Evolutionary conservation across 2,329 filamentous ascomycete genomes (phyloP).

Genomic region (Bretziella fagacearum): DNA sequence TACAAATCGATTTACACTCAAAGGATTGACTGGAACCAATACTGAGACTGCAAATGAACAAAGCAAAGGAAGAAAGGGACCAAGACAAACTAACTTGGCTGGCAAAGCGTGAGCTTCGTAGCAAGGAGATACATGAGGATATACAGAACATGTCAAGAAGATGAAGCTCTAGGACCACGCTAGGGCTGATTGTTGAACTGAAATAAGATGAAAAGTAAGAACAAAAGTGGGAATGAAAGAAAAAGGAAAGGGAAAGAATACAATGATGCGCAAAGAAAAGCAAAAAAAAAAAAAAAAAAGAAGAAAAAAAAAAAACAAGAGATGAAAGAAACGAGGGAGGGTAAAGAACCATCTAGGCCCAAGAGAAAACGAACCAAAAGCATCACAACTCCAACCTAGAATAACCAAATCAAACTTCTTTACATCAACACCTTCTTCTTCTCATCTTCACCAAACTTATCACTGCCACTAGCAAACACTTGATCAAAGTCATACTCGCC

Average conservation of each 20-base stretch:
- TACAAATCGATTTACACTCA: background rate
- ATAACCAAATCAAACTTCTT: background rate
- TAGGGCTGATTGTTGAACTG: no score
- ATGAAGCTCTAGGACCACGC: background rate
- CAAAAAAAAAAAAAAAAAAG: background rate
- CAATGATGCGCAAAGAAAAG: background rate
- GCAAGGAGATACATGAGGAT: background rate
- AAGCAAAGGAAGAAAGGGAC: background rate
- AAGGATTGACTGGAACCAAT: background rate
- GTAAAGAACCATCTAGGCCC: background rate
- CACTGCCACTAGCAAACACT: slow-evolving; percentile 26
- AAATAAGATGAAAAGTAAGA: no score
- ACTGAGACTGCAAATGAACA: background rate
- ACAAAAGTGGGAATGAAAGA: no score
- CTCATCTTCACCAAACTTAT: slow-evolving; percentile 13
- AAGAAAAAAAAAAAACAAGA: background rate
- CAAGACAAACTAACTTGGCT: background rate
- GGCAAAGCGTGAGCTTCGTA: background rate
- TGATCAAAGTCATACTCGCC: slow-evolving; percentile 40
- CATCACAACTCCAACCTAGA: background rate
- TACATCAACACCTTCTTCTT: background rate
- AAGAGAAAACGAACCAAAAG: background rate
- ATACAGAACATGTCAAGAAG: background rate
- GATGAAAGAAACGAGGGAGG: background rate
- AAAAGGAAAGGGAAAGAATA: no score